These are phyloP conservation scores for Mortierella sp. DNA, from an alignment of 371 early-diverging fungal species.

Conservation along the genomic window DNA sequence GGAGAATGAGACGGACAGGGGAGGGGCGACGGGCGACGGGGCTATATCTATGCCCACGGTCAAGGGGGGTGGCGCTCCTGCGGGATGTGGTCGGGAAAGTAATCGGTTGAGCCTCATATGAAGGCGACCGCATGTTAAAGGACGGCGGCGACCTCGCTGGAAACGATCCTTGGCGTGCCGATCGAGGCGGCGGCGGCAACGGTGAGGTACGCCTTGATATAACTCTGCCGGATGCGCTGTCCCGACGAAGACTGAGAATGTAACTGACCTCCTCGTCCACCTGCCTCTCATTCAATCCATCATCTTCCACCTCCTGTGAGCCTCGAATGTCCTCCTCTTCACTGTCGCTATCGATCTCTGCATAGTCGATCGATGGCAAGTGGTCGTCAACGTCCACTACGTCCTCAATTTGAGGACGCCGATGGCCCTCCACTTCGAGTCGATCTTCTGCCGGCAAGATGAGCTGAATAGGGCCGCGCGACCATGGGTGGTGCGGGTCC, in stretches of 20 bases:
- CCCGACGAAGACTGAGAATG: constrained; percentile 29
- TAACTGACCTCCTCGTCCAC: constrained; percentile 22
- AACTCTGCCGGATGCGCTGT: not conserved
- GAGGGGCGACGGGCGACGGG: constrained; percentile 36
- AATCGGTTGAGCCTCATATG: constrained; percentile 22
- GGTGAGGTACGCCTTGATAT: not conserved
- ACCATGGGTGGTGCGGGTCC: constrained; percentile 48
- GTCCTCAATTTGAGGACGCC: constrained; percentile 21
- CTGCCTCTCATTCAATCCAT: constrained; percentile 23
- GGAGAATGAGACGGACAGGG: constrained; percentile 28
- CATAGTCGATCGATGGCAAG: constrained; percentile 29
- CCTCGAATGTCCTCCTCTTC: constrained; percentile 38
- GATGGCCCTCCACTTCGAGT: constrained; percentile 15
- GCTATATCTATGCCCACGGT: constrained; percentile 14
- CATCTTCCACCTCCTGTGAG: constrained; percentile 30
- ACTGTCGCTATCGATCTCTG: constrained; percentile 43
- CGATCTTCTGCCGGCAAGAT: constrained; percentile 26
- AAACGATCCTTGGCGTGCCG: constrained; percentile 5
- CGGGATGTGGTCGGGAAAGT: constrained; percentile 27
- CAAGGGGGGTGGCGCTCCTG: constrained; percentile 17
- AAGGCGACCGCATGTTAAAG: constrained; percentile 16
- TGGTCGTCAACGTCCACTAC: constrained; percentile 36
- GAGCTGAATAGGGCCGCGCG: constrained; percentile 44
- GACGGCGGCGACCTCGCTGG: constrained; percentile 11
- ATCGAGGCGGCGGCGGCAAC: not conserved